A percentile compares a stretch with the other conserved stretches of the same genome.
Evolutionary conservation across 768 basidiomycete genomes (phyloP).

Genomic region (Kockovaella imperatae): DNA sequence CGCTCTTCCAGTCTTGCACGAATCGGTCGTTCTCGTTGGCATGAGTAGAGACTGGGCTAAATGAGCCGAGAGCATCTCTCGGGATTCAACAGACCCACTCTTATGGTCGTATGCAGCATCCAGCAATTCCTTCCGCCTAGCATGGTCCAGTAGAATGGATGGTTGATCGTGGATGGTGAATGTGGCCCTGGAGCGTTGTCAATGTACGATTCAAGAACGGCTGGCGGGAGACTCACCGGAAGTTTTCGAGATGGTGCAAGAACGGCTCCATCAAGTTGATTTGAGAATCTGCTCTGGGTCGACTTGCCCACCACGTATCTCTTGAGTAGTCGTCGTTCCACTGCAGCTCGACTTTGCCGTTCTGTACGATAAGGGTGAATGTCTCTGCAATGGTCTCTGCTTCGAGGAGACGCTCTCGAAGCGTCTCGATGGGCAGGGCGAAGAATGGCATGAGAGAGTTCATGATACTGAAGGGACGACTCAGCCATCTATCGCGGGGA

Average conservation of each 20-base stretch:
- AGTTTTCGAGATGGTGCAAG: constrained; percentile 31
- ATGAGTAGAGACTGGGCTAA: constrained; percentile 30
- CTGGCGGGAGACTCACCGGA: constrained; percentile 30
- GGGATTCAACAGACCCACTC: constrained; percentile 14
- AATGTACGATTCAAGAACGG: not conserved
- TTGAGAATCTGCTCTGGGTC: constrained; percentile 44
- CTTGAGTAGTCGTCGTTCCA: constrained; percentile 47
- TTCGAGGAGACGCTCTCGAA: constrained; percentile 38
- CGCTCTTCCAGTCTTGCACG: constrained; percentile 36
- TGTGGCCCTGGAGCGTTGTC: constrained; percentile 33
- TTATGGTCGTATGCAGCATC: constrained; percentile 34
- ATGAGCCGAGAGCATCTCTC: not conserved
- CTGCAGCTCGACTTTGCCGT: constrained; percentile 44
- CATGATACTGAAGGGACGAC: constrained; percentile 36
- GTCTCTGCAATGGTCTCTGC: constrained; percentile 44
- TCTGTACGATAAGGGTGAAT: constrained; percentile 44
- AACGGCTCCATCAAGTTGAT: constrained; percentile 47
- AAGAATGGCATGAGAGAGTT: constrained; percentile 42
- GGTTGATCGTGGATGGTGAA: constrained; percentile 46
- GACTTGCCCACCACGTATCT: constrained; percentile 44
- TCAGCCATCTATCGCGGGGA: not conserved
- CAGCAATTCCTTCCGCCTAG: constrained; percentile 35
- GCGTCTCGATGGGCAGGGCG: constrained; percentile 36
- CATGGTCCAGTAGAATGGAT: constrained; percentile 40
- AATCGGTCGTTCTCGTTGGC: constrained; percentile 38